A percentile compares a stretch with the other conserved stretches of the same genome.
These are phyloP conservation scores for Cystobasidium onofrii DNA, from an alignment of 768 basidiomycete species.

Conservation along the genomic window DNA sequence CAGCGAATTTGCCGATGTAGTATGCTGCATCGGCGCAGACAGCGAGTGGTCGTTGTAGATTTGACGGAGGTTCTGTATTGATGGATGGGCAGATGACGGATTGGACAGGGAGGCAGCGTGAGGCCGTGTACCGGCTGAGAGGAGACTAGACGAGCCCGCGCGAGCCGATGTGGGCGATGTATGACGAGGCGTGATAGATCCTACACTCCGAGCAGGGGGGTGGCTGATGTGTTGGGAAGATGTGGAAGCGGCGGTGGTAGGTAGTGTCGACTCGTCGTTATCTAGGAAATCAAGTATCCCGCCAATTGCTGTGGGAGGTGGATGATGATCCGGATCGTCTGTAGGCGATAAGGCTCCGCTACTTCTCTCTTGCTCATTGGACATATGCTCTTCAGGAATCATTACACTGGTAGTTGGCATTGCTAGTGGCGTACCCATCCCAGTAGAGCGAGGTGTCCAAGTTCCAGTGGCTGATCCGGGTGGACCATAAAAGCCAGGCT, in stretches of 20 bases:
- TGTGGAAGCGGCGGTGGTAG: neutral
- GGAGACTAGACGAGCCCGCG: neutral
- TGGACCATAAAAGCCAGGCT: constrained; percentile 25
- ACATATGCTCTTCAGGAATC: neutral
- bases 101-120: constrained; percentile 3
- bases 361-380: neutral
- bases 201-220: neutral
- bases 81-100: constrained; percentile 24
- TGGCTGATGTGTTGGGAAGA: neutral
- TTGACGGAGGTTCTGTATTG: constrained; percentile 21
- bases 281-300: constrained; percentile 23
- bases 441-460: constrained; percentile 26
- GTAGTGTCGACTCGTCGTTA: constrained; percentile 4
- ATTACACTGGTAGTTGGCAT: neutral
- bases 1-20: neutral
- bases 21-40: neutral
- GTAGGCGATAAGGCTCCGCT: neutral
- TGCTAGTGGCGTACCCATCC: constrained; percentile 12
- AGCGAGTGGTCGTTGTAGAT: constrained; percentile 13
- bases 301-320: neutral
- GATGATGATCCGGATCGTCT: neutral
- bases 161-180: constrained; percentile 3
- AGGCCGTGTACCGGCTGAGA: neutral
- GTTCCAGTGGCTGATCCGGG: constrained; percentile 11
- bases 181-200: neutral